Base-by-base conservation (phyloP, 495 filamentous ascomycete genomes). In the Podospora pseudocomata region DNA sequence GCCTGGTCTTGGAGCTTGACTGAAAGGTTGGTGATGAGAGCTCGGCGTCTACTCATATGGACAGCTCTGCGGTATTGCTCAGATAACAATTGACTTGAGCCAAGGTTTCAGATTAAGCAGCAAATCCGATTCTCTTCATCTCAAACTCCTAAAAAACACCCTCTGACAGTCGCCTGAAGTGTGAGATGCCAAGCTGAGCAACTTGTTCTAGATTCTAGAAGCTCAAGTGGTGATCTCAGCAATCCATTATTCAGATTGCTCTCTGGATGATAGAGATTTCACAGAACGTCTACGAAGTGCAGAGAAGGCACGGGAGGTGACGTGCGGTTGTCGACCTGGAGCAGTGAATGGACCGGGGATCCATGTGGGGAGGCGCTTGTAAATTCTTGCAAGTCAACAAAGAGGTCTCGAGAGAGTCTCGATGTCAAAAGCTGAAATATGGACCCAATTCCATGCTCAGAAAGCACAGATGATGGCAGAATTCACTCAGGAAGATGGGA, bases 251-350 rank as follows among this genome's bases (percentile, higher is more conserved):
- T 34, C 16, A 44, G 15, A 23, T 44, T 39, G 58, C 65, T 34
- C 13, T n/a, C 18, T 15, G 16, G 18, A 19, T 39, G 39, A 49
- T 49, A 49, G 39, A 49, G 39, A 49, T 49, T 26, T 58, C 23
- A 26, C 55, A 20, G 55, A 58, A 58, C 11, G n/a, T 58, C 23
- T 18, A 58, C 55, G 55, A 58, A 58, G 23, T 20, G 18, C 55
- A 58, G n/a, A 58, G 55, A 58, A 58, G 23, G 55, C n/a, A 58
- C 6, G 55, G 23, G 23, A 26, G 23, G 55, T 58, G 55, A 58
- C 55, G 55, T 58, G 55, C 5, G 13, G 19, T 26, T 23, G 23
- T 58, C 18, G 18, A 58, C 55, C 55, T 58, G 55, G 55, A 26
- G 39, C 39, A 49, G 39, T 49, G 39, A 49, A 49, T 49, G 39